Evolutionary conservation across 306 rosid genomes (phyloP), one percentile per base, ranked within the genome.

Genomic region (Ormosia semicastrata): DNA sequence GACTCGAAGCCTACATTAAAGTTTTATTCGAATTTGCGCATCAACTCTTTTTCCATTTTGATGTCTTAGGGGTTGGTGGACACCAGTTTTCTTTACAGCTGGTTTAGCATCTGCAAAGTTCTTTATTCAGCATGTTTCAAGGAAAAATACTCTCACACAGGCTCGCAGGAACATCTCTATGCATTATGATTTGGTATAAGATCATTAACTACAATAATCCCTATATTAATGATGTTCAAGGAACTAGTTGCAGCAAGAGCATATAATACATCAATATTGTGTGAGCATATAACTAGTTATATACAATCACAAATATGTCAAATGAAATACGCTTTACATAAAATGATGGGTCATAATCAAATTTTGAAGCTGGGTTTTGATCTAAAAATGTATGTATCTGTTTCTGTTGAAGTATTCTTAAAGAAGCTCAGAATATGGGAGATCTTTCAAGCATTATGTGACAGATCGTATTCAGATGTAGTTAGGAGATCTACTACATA

Each of bases 131-230:
- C 98, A 93, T 82, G 81, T 85, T 74, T 87, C 90, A 2, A 93
- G 99, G 81, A 73, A 91, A 88, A 95, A 95, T 66, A 93, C 97
- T 69, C 89, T 95, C 50, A 93, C 98, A 12, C 97, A 90, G 66
- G 97, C 95, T 76, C 97, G 97, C 71, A 82, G 94, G 84, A 95
- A 93, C 86, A 91, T 93, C 86, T 93, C 99, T 56, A 92, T 93
- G 29, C 99, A 95, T 75, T 95, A 93, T 66, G 97, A 93, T 57
- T 86, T 95, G 94, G 98, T 91, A 95, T 34, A 24, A 53, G 33
- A 78, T 41, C 18, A 40, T 75, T 43, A 75, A 66, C 66, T 65
- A 57, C 36, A 7, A 66, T 34, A 60, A 3, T 70, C 15, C 29
- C 37, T 75, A 41, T 50, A 37, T 69, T 39, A 24, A 15, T 40